These are phyloP conservation scores for Stylosanthes scabra DNA, from an alignment of 331 rosid species.

Conservation along the genomic window DNA sequence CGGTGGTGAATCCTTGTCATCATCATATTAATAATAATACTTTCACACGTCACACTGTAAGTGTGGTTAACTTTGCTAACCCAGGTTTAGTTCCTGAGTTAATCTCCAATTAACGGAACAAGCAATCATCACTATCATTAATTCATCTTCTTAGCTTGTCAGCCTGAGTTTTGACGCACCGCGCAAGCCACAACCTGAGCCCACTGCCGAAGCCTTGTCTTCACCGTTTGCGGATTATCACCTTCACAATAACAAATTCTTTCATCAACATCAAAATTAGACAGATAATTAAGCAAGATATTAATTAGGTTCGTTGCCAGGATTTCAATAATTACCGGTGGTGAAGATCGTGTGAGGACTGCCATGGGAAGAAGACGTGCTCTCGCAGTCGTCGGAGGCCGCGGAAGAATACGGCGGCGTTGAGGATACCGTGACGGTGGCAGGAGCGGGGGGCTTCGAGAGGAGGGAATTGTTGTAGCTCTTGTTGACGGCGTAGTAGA, in stretches of 20 bases:
- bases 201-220: constrained; percentile 88
- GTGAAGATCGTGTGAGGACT: constrained; percentile 74
- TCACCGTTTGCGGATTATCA: constrained; percentile 86
- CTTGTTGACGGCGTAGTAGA: constrained; percentile 82
- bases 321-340: constrained; percentile 54
- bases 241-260: constrained; percentile 47
- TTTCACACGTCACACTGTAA: background rate
- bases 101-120: constrained; percentile 9
- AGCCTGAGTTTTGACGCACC: constrained; percentile 69
- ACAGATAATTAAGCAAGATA: background rate
- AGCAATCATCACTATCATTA: constrained; percentile 17
- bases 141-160: background rate
- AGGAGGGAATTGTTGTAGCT: constrained; percentile 54
- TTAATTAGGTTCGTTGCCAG: too few relatives aligned
- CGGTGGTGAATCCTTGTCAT: constrained; percentile 43
- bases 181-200: constrained; percentile 96
- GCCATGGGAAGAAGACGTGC: constrained; percentile 59
- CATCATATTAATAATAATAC: background rate
- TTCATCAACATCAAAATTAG: background rate
- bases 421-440: constrained; percentile 7
- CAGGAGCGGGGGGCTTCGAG: constrained; percentile 28
- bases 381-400: constrained; percentile 60
- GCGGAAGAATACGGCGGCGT: constrained; percentile 53
- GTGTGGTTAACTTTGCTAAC: constrained; percentile 47
- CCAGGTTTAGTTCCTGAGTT: constrained; percentile 39